A percentile compares a stretch with the other conserved stretches of the same genome.
Conservation (phyloP, 306 rosid species). For the Sindora glabra region DNA sequence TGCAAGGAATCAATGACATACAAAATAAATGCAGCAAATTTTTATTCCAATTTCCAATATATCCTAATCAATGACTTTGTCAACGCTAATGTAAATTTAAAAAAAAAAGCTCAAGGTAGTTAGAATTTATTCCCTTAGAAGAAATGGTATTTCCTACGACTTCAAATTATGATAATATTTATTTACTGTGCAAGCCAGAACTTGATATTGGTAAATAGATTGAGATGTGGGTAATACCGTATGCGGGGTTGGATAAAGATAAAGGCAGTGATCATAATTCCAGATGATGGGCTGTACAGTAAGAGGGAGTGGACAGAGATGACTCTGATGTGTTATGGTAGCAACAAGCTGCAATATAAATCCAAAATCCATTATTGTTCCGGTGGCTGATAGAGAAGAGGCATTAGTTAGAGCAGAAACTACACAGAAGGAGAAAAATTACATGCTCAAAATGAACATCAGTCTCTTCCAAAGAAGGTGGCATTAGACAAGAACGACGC, state of each 20-base stretch:
- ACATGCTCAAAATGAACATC: constrained; percentile 88
- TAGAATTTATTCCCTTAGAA: no score
- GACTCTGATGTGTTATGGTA: constrained; percentile 92
- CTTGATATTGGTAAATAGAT: not conserved
- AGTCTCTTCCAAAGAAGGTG: constrained; percentile 84
- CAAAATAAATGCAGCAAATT: no score
- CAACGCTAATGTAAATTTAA: no score
- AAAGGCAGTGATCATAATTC: constrained; percentile 84
- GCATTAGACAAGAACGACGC: constrained; percentile 78
- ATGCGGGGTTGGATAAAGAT: constrained; percentile 93
- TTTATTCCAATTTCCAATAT: no score
- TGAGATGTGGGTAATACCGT: constrained; percentile 44
- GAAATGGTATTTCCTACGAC: not conserved
- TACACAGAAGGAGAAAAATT: not conserved
- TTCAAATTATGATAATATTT: not conserved
- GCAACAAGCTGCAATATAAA: constrained; percentile 83
- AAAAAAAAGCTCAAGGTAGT: no score
- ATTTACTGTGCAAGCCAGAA: not conserved
- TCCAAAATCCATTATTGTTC: constrained; percentile 11
- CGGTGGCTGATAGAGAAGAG: constrained; percentile 1
- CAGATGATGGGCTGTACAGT: constrained; percentile 76
- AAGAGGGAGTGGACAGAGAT: constrained; percentile 93
- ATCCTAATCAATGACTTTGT: no score
- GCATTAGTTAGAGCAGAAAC: constrained; percentile 2
- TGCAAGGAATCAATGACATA: no score